phyloP scores from a whole-genome alignment of 495 filamentous ascomycete genomes.

The Xanthoparmelia taractica region DNA sequence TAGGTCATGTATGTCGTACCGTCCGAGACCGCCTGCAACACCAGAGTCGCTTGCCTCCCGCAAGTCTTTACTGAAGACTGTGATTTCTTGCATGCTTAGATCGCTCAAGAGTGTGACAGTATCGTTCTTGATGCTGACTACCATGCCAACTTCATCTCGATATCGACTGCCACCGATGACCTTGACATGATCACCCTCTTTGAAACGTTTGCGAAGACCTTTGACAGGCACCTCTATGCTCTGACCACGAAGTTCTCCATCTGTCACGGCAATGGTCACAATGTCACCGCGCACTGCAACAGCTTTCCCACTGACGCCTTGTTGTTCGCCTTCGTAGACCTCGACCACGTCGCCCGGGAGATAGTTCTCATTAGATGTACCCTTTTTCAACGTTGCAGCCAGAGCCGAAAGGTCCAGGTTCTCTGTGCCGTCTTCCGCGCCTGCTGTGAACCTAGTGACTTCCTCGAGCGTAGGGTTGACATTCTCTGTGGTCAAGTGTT shows the following conservation, averaged over 20 bases:
- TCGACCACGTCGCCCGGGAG: slow-evolving; percentile 89
- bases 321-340: slow-evolving; percentile 93
- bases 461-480: slow-evolving; percentile 93
- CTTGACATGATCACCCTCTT: slow-evolving; percentile 93
- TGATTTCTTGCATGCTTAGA: slow-evolving; percentile 84
- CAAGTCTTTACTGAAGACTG: slow-evolving; percentile 95
- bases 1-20: slow-evolving; percentile 86
- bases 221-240: slow-evolving; percentile 88
- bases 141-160: slow-evolving; percentile 91
- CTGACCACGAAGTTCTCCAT: slow-evolving; percentile 75
- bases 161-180: slow-evolving; percentile 93
- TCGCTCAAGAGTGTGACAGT: slow-evolving; percentile 87
- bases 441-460: slow-evolving; percentile 84
- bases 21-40: slow-evolving; percentile 65
- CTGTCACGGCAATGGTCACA: slow-evolving; percentile 77
- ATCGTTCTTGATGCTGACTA: slow-evolving; percentile 84
- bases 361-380: slow-evolving; percentile 67
- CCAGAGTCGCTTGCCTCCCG: slow-evolving; percentile 86
- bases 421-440: slow-evolving; percentile 82
- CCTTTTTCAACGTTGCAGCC: slow-evolving; percentile 75
- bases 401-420: slow-evolving; percentile 87
- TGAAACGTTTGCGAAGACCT: slow-evolving; percentile 87
- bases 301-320: slow-evolving; percentile 77
- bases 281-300: slow-evolving; percentile 86
- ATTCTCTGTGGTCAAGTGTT: slow-evolving; percentile 69